These are phyloP conservation scores for Ceratocystis albifundus DNA, from an alignment of 2,329 filamentous ascomycete genomes.

Conservation along the genomic window DNA sequence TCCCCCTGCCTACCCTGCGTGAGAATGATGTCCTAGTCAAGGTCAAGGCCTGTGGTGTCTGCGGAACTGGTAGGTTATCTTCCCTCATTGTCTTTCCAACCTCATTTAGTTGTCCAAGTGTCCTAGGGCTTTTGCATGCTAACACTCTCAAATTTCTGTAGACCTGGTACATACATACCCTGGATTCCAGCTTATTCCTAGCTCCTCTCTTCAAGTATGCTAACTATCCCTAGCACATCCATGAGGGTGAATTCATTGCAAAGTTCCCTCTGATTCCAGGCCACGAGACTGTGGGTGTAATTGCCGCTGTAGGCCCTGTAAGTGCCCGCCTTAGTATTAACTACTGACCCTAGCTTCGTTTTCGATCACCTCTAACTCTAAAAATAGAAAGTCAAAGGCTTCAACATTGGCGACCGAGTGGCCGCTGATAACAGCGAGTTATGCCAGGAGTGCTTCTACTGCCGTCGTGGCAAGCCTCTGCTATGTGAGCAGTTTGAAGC, in stretches of 20 bases:
- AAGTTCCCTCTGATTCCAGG: conserved; percentile 56
- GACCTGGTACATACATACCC: conserved; percentile 31
- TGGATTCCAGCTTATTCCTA: neutral
- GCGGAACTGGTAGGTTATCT: conserved; percentile 40
- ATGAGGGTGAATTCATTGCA: conserved; percentile 55
- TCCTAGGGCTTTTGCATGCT: conserved; percentile 9
- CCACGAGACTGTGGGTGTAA: conserved; percentile 56
- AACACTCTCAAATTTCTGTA: conserved; percentile 26
- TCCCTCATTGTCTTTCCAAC: neutral
- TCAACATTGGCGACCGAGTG: conserved; percentile 52
- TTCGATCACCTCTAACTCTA: neutral
- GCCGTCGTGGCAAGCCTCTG: conserved; percentile 53
- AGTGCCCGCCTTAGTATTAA: conserved; percentile 17
- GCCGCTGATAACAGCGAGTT: conserved; percentile 54
- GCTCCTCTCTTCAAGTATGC: neutral
- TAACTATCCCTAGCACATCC: conserved; percentile 39
- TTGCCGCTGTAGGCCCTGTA: conserved; percentile 44
- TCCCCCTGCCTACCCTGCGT: conserved; percentile 49
- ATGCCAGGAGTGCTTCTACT: conserved; percentile 63
- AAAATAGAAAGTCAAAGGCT: conserved; percentile 43
- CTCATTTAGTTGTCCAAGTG: neutral
- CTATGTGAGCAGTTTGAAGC: conserved; percentile 59
- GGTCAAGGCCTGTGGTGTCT: conserved; percentile 56
- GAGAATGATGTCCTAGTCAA: conserved; percentile 52
- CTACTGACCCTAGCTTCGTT: neutral